A percentile compares a stretch with the other conserved stretches of the same genome.
Conservation (phyloP, 139 green algal species). For the Coelastrella sp. region DNA sequence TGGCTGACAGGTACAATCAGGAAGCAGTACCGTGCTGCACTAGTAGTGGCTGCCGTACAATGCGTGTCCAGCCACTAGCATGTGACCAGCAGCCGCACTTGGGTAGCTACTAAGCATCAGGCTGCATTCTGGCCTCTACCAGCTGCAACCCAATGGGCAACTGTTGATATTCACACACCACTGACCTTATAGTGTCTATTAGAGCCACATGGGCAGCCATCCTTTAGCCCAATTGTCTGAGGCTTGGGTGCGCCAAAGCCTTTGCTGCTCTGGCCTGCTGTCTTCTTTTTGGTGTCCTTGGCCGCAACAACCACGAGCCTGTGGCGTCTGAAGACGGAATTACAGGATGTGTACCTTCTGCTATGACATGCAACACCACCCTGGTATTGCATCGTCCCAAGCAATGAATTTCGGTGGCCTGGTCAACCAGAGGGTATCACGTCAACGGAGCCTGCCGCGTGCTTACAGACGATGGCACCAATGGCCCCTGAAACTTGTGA, state of each 20-base stretch:
- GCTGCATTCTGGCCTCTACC: too few species aligned
- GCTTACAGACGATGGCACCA: too few species aligned
- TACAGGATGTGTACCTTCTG: background rate
- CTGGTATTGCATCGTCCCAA: background rate
- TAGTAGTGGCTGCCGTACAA: too few species aligned
- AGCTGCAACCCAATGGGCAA: background rate
- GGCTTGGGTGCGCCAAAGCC: conserved; percentile 42
- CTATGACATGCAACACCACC: background rate
- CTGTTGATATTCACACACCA: background rate
- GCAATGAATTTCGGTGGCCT: too few species aligned
- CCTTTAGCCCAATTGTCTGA: background rate
- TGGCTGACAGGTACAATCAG: too few species aligned
- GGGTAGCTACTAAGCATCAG: too few species aligned
- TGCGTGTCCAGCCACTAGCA: too few species aligned
- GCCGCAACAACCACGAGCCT: background rate
- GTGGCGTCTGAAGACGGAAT: background rate
- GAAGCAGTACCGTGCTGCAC: too few species aligned
- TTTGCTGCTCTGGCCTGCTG: conserved; percentile 40
- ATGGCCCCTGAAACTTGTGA: too few species aligned
- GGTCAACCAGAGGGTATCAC: too few species aligned
- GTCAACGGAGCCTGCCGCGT: too few species aligned
- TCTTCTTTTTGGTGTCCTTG: background rate
- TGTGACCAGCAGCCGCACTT: too few species aligned
- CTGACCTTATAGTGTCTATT: conserved; percentile 31
- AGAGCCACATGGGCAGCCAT: conserved; percentile 37